Conservation (phyloP, 352 stramenopile genomes). For the Phytophthora aleatoria region DNA sequence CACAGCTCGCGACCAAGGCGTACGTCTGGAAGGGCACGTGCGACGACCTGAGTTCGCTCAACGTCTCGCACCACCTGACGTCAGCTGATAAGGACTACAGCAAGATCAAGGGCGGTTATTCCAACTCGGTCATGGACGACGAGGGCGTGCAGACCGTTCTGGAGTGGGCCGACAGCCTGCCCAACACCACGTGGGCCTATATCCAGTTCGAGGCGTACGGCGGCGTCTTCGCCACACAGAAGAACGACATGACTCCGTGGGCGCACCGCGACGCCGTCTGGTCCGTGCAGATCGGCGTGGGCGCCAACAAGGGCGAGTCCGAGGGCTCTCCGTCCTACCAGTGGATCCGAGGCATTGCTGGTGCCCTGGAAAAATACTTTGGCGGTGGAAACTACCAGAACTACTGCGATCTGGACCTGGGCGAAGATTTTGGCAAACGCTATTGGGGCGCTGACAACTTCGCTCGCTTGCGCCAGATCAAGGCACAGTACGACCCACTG, state of each 20-base stretch:
- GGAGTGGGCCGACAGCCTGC: conserved; percentile 40
- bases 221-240: conserved; percentile 46
- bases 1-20: conserved; percentile 51
- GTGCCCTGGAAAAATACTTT: conserved; percentile 41
- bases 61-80: conserved; percentile 38
- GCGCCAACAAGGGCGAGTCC: conserved; percentile 43
- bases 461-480: conserved; percentile 49
- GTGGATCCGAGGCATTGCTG: conserved; percentile 49
- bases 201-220: conserved; percentile 65
- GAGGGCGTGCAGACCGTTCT: conserved; percentile 42
- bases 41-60: conserved; percentile 42
- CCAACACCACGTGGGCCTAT: conserved; percentile 45
- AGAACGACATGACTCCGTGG: conserved; percentile 57
- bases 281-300: conserved; percentile 54
- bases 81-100: conserved; percentile 48
- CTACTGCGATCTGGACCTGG: conserved; percentile 61
- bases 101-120: conserved; percentile 59
- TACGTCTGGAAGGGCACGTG: conserved; percentile 53
- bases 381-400: conserved; percentile 67
- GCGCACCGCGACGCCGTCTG: conserved; percentile 45
- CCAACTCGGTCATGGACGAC: conserved; percentile 44
- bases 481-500: conserved; percentile 52
- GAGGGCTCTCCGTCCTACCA: conserved; percentile 39
- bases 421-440: conserved; percentile 40
- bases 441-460: conserved; percentile 67